Conservation (phyloP, 805 yeast species). For the Candida alai region DNA sequence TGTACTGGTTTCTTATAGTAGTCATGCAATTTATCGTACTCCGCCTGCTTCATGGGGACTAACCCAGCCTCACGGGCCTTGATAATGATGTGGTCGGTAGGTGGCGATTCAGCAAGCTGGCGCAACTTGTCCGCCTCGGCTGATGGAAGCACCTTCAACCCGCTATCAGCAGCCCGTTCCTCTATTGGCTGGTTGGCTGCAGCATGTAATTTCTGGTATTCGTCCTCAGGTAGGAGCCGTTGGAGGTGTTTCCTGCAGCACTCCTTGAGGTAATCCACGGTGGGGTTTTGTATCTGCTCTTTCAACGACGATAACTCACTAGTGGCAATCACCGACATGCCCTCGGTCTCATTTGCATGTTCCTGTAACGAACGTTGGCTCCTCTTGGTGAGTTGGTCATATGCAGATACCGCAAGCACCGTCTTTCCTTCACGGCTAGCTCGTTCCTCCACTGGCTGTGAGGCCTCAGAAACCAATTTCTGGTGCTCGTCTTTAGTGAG, state of each 20-base stretch:
- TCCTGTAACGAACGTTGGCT: slow-evolving; percentile 8
- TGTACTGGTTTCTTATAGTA: slow-evolving; percentile 20
- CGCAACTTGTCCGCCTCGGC: slow-evolving; percentile 4
- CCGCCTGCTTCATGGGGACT: slow-evolving; percentile 11
- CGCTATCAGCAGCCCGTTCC: slow-evolving; percentile 10
- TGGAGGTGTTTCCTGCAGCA: slow-evolving; percentile 10
- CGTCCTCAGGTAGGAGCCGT: slow-evolving; percentile 9
- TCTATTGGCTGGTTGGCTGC: slow-evolving; percentile 11
- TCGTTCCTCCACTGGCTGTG: no score
- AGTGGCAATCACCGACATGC: slow-evolving; percentile 14
- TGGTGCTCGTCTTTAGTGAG: slow-evolving; percentile 10
- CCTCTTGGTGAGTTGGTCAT: no score
- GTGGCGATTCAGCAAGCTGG: slow-evolving; percentile 12
- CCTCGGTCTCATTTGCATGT: slow-evolving; percentile 21
- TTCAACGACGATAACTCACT: slow-evolving; percentile 8
- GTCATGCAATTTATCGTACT: slow-evolving; percentile 11
- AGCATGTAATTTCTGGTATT: slow-evolving; percentile 10
- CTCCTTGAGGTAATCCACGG: slow-evolving; percentile 22
- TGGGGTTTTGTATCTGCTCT: slow-evolving; percentile 19
- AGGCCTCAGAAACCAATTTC: slow-evolving; percentile 6
- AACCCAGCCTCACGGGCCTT: slow-evolving; percentile 18
- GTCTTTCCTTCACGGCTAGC: no score
- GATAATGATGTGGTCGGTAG: slow-evolving; percentile 18
- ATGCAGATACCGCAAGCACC: no score
- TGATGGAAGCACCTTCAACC: slow-evolving; percentile 7